These are phyloP conservation scores for Fusarium caatingaense DNA, from an alignment of 2,329 filamentous ascomycete genomes.

Conservation along the genomic window DNA sequence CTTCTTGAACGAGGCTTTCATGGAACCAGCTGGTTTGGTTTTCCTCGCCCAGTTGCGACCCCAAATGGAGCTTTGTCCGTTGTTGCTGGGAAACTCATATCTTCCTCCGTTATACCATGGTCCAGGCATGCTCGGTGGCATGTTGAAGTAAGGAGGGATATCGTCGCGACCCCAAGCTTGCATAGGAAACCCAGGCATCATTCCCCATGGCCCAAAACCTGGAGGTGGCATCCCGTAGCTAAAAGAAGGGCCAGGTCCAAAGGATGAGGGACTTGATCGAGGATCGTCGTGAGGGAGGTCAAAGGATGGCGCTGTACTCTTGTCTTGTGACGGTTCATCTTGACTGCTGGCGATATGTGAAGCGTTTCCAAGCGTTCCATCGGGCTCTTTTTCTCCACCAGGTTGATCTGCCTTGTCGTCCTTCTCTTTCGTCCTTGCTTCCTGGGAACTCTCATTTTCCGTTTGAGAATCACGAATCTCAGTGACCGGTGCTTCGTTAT, in stretches of 20 bases:
- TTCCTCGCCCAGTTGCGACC: slow-evolving; percentile 36
- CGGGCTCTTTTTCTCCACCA: background rate
- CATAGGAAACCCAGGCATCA: slow-evolving; percentile 25
- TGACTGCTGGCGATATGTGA: background rate
- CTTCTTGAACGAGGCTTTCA: slow-evolving; percentile 27
- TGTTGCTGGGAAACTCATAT: slow-evolving; percentile 50
- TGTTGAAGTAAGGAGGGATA: slow-evolving; percentile 38
- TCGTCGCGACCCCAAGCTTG: slow-evolving; percentile 35
- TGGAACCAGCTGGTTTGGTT: slow-evolving; percentile 36
- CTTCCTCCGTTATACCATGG: slow-evolving; percentile 40
- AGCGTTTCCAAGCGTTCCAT: background rate
- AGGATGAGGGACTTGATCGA: slow-evolving; percentile 1
- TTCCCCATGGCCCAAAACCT: slow-evolving; percentile 28
- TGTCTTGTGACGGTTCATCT: background rate
- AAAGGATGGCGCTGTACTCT: background rate
- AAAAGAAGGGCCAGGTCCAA: background rate
- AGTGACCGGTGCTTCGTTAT: slow-evolving; percentile 26
- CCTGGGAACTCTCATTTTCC: slow-evolving; percentile 4
- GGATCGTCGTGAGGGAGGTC: background rate
- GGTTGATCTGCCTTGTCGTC: background rate
- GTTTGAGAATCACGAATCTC: slow-evolving; percentile 21
- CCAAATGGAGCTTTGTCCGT: slow-evolving; percentile 51
- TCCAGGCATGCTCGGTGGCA: slow-evolving; percentile 23
- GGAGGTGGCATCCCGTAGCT: slow-evolving; percentile 3
- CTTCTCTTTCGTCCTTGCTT: background rate